These are phyloP conservation scores for Pyrenula massariospora DNA, from an alignment of 495 filamentous ascomycete genomes.

Conservation along the genomic window DNA sequence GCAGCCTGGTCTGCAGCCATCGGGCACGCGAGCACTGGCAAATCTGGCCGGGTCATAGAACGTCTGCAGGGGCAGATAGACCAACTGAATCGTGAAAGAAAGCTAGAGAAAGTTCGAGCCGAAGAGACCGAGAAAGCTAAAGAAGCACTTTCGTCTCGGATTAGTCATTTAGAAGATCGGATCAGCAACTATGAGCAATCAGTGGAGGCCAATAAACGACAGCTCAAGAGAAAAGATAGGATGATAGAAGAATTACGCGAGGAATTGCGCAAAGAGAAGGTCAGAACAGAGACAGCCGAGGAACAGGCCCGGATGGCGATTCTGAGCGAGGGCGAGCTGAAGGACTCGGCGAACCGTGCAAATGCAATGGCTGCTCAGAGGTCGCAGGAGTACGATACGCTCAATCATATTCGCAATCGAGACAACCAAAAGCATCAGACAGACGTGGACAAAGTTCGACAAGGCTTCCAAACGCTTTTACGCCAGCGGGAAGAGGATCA, in stretches of 20 bases:
- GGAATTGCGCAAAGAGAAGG: slow-evolving; percentile 54
- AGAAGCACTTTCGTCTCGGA: slow-evolving; percentile 61
- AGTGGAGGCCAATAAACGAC: slow-evolving; percentile 61
- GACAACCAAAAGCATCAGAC: neutral
- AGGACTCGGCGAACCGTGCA: neutral
- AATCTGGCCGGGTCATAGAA: slow-evolving; percentile 90
- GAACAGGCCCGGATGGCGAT: neutral
- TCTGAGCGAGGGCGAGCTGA: neutral
- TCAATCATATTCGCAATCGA: neutral
- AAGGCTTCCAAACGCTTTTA: neutral
- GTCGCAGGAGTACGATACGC: neutral
- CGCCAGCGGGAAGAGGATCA: neutral
- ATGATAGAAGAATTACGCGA: slow-evolving; percentile 64
- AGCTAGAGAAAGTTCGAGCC: slow-evolving; percentile 56
- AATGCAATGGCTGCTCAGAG: neutral
- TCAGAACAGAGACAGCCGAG: slow-evolving; percentile 51
- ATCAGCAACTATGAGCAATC: slow-evolving; percentile 54
- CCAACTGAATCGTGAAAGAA: slow-evolving; percentile 65
- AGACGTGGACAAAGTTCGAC: neutral
- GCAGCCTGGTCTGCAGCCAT: slow-evolving; percentile 58
- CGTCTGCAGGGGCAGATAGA: slow-evolving; percentile 82
- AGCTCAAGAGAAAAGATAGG: slow-evolving; percentile 64
- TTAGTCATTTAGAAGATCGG: slow-evolving; percentile 47
- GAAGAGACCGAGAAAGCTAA: slow-evolving; percentile 65
- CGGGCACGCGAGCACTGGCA: slow-evolving; percentile 70